These are phyloP conservation scores for Scutellaria baicalensis DNA, from an alignment of 257 asterid species.

Conservation along the genomic window DNA sequence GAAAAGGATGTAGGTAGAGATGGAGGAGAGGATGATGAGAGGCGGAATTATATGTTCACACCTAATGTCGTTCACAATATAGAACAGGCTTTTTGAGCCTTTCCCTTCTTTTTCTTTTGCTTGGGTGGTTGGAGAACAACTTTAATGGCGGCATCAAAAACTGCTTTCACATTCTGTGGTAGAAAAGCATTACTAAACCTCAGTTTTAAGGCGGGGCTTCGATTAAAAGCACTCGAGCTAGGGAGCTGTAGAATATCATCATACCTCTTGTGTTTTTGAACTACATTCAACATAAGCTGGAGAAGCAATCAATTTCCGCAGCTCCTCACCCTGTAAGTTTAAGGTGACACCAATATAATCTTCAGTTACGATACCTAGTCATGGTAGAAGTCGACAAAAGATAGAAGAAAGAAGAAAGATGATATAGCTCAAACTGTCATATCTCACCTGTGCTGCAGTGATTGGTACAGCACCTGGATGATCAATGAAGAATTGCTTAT, in stretches of 20 bases:
- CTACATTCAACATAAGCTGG: constrained; percentile 77
- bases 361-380: background rate
- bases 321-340: constrained; percentile 63
- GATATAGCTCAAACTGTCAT: background rate
- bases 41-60: constrained; percentile 15
- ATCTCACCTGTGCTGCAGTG: constrained; percentile 71
- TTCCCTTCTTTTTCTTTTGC: constrained; percentile 61
- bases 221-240: background rate
- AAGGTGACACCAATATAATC: constrained; percentile 8
- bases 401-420: background rate
- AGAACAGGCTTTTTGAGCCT: constrained; percentile 57
- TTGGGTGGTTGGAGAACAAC: constrained; percentile 66
- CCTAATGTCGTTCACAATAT: constrained; percentile 57
- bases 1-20: constrained; percentile 25
- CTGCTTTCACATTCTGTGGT: constrained; percentile 48
- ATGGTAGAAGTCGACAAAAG: background rate
- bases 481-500: constrained; percentile 74
- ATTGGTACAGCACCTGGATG: constrained; percentile 97
- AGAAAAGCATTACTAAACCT: background rate
- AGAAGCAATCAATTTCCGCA: constrained; percentile 48
- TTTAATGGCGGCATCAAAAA: constrained; percentile 58
- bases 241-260: background rate
- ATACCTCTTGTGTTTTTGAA: constrained; percentile 71
- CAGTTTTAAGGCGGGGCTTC: background rate
- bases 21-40: constrained; percentile 14